Evolutionary conservation across 768 basidiomycete genomes (phyloP).

Genomic region (Multifurca ochricompacta): DNA sequence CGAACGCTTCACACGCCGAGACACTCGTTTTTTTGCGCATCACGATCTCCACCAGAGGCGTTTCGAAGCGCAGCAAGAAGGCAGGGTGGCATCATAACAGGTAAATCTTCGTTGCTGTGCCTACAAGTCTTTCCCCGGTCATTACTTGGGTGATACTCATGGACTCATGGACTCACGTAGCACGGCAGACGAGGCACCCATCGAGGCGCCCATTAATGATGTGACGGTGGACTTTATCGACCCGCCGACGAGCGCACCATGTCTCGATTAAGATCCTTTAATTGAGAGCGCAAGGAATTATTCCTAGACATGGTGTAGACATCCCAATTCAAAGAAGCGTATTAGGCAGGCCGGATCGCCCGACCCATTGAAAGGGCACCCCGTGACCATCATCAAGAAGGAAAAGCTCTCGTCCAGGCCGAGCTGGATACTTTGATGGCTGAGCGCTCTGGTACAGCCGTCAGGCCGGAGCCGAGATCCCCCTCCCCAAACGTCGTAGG

Average conservation of each 20-base stretch:
- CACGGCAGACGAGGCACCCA: conserved; percentile 3
- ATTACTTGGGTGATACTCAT: too few relatives aligned
- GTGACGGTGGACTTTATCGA: not conserved
- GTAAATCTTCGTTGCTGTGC: not conserved
- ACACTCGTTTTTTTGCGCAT: accelerated
- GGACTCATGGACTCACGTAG: not conserved
- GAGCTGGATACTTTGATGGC: not conserved
- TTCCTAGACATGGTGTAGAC: not conserved
- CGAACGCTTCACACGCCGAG: too few relatives aligned
- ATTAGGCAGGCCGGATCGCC: not conserved
- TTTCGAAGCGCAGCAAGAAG: conserved; percentile 16
- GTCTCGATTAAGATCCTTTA: conserved; percentile 5
- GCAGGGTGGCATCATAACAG: conserved; percentile 14
- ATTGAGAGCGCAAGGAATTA: conserved; percentile 12
- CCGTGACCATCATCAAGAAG: not conserved
- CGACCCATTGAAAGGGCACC: not conserved
- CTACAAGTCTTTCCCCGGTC: not conserved
- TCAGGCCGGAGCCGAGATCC: conserved; percentile 5
- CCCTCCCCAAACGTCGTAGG: not conserved
- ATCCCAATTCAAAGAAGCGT: conserved; percentile 1
- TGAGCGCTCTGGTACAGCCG: not conserved
- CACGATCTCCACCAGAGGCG: not conserved
- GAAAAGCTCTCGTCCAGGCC: conserved; percentile 2
- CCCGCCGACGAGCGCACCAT: not conserved
- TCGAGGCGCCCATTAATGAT: not conserved